phyloP scores from a whole-genome alignment of 805 yeast genomes.

The Barnettozyma botsteinii region DNA sequence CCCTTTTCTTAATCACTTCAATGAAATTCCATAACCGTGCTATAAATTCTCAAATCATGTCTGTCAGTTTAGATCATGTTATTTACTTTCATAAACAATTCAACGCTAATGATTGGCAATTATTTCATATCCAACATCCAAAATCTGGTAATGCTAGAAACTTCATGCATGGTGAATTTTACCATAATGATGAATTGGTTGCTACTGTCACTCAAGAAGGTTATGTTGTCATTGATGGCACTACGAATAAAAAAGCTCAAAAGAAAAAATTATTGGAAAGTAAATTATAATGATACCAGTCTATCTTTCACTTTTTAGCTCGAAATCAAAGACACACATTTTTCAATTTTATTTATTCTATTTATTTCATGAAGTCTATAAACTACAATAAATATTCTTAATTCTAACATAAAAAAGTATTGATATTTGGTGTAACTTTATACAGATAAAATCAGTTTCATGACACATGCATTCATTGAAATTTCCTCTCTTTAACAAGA shows the following conservation, averaged over 20 bases:
- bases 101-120: conserved; percentile 45
- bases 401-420: too few species aligned
- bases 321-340: not conserved
- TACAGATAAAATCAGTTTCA: too few species aligned
- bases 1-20: conserved; percentile 45
- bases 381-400: too few species aligned
- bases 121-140: conserved; percentile 42
- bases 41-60: conserved; percentile 41
- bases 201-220: conserved; percentile 69
- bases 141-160: conserved; percentile 49
- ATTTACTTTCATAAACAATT: conserved; percentile 57
- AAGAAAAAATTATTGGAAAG: not conserved
- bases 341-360: not conserved
- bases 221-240: conserved; percentile 29
- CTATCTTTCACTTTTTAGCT: too few species aligned
- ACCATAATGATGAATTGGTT: conserved; percentile 38
- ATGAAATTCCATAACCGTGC: conserved; percentile 46
- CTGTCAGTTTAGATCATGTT: conserved; percentile 61
- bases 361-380: too few species aligned
- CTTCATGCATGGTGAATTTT: conserved; percentile 54
- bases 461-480: too few species aligned
- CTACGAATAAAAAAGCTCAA: conserved; percentile 1
- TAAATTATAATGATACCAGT: too few species aligned
- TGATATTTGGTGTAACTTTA: too few species aligned
- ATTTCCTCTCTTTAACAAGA: too few species aligned